Base-by-base conservation (phyloP, 768 basidiomycete genomes). In the Suillus sp. region DNA sequence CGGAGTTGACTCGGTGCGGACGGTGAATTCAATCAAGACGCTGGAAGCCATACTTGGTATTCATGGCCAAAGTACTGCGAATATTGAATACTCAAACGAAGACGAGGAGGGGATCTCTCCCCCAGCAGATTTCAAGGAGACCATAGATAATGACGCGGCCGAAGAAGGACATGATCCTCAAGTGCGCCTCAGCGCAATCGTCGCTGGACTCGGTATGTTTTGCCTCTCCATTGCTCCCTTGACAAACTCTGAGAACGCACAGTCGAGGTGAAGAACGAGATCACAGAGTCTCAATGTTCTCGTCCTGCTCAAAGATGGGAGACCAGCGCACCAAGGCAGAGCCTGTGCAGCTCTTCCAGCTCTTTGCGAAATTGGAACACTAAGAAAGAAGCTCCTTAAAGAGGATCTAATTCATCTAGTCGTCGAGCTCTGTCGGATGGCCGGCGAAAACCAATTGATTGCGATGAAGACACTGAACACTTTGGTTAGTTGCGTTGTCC, bases 281-380 rank as follows among this genome's bases (percentile, higher is more conserved):
- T 69, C 16, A 51, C 37, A 1, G 27, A 42, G 4, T 18, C 30
- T 53, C 3, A 67, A 72, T 11, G 53, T 74, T 2, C 47, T 66
- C 11, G 60, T 27, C 1, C 60, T 76, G 27, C 64, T 74, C 27
- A 45, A 63, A 13, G 53, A 54, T 22, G 18, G 34, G 5, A 47
- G 71, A 10, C 37, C 53, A 51, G 65, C 60, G 4, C 16, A 30
- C 14, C 63, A 60, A 22, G 25, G 45, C 53, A 73, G 71, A 3
- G 74, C 66, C 32, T 76, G 73, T 66, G 67, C 65, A 5, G 75
- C 64, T 45, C 37, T 74, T 5, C 74, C 73, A 0, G 72, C 74
- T 10, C 72, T 74, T 43, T 76, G 70, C 62, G 70, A 71, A 35
- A 62, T 65, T 10, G 0, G 16, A 1, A 61, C 65, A 2, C 55